Conservation (phyloP, 352 stramenopile genomes). For the Aphanomyces invadans region DNA sequence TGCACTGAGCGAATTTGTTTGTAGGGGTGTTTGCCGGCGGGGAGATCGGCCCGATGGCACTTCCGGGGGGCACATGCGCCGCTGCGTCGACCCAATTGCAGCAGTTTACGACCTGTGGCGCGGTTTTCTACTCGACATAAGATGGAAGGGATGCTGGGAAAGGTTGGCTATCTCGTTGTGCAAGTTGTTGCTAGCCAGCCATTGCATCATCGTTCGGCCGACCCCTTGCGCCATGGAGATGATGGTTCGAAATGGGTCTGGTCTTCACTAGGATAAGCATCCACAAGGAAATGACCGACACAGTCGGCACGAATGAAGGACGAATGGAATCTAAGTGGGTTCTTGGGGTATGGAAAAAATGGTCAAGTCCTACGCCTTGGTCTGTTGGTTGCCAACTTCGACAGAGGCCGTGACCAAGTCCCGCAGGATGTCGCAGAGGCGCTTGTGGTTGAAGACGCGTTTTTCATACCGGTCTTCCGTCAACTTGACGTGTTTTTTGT, state of each 20-base stretch:
- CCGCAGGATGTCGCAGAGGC: slow-evolving; percentile 70
- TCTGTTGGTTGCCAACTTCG: slow-evolving; percentile 36
- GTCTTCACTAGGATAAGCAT: too few relatives aligned
- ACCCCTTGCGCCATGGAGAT: too few relatives aligned
- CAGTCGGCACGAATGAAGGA: neutral
- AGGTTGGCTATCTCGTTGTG: too few relatives aligned
- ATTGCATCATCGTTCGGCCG: too few relatives aligned
- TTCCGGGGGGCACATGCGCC: slow-evolving; percentile 25
- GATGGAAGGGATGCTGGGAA: too few relatives aligned
- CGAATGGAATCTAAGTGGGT: neutral
- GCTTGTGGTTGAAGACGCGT: slow-evolving; percentile 80
- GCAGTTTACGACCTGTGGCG: slow-evolving; percentile 41
- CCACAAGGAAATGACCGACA: slow-evolving; percentile 1
- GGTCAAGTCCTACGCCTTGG: slow-evolving; percentile 25
- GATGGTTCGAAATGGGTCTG: too few relatives aligned
- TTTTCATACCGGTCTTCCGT: slow-evolving; percentile 68
- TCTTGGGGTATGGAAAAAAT: neutral
- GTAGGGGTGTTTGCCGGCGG: slow-evolving; percentile 34
- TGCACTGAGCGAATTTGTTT: too few relatives aligned
- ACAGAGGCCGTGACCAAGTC: slow-evolving; percentile 65
- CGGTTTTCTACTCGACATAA: slow-evolving; percentile 32
- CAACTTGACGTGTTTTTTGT: slow-evolving; percentile 64
- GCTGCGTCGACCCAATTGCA: slow-evolving; percentile 29
- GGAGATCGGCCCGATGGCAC: slow-evolving; percentile 35
- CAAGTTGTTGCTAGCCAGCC: too few relatives aligned